Evolutionary conservation across 208 protist genomes (phyloP).

Genomic region (Crithidia fasciculata): DNA sequence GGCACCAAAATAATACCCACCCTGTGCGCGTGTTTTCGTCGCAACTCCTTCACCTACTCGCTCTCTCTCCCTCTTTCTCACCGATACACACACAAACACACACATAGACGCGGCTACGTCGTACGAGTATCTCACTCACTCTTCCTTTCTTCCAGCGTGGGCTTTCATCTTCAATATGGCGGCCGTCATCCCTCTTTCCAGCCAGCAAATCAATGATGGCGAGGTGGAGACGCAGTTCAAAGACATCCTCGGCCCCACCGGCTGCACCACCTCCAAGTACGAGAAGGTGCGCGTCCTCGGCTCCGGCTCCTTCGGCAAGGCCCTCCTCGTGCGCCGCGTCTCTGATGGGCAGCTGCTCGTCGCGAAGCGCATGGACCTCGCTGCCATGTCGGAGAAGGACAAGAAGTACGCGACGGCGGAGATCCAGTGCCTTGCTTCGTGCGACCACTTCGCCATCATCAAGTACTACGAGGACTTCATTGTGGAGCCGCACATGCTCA

Average conservation of each 20-base stretch:
- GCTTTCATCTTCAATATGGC: conserved; percentile 23
- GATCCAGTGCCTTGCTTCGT: conserved; percentile 86
- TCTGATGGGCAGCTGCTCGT: conserved; percentile 75
- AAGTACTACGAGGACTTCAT: conserved; percentile 77
- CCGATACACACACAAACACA: conserved; percentile 11
- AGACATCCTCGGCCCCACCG: conserved; percentile 43
- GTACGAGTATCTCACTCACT: too few species aligned
- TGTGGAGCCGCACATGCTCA: conserved; percentile 70
- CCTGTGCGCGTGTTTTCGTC: too few species aligned
- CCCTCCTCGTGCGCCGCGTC: conserved; percentile 67
- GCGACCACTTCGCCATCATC: conserved; percentile 92
- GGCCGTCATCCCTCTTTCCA: conserved; percentile 39
- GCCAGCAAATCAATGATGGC: conserved; percentile 28
- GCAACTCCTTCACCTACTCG: too few species aligned
- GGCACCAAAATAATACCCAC: too few species aligned
- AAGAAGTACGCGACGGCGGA: conserved; percentile 91
- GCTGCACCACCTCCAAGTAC: conserved; percentile 47
- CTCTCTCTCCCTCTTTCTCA: neutral
- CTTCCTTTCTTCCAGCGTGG: too few species aligned
- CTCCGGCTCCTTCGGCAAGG: conserved; percentile 90
- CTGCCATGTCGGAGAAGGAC: conserved; percentile 87
- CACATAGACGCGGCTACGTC: neutral
- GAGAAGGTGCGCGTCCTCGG: conserved; percentile 71
- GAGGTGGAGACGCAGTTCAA: conserved; percentile 37
- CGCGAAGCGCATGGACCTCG: conserved; percentile 91